Evolutionary conservation across 768 basidiomycete genomes (phyloP), one percentile per base, ranked within the genome.

Genomic region (Hypholoma sublateritium): DNA sequence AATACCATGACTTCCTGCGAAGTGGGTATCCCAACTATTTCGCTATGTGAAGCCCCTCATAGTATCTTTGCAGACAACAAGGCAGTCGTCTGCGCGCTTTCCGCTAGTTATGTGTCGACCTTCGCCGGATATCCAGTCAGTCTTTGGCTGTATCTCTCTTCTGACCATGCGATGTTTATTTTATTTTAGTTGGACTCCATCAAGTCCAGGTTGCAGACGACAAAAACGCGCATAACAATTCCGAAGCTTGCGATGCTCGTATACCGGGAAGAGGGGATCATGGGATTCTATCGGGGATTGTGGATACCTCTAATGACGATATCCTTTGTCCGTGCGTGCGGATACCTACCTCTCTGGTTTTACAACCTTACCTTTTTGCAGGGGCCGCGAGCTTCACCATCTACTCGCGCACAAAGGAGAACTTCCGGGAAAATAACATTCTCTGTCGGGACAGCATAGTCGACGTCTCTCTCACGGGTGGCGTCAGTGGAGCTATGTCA

Each of bases 301-400:
- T 92, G 91, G 85, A 91, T 98, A 64, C 95, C 96, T 46, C 83
- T 98, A 54, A 80, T 94, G 72, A 96, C 95, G 8, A 98, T 98
- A 64, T 94, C 95, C 5, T 93, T 96, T 70, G 95, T 98, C 71
- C 93, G 96, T 87, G 28, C 47, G 48, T 48, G 47, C 28, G 28
- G 28, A 5, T 5, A 5, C 28, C 28, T 49, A 17, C 50, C 55
- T 51, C 47, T 44, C 24, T 55, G 17, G 32, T 50, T 50, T 59
- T 34, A 59, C 41, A 37, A 56, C 37, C 17, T 59, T 21, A 44
- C 22, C 28, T 24, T 9, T 37, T 50, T 49, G 5, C 62, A 94
- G 91, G 92, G 61, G 93, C 94, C 28, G 88, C 91, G 32, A 93
- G 90, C 47, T 95, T 97, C 74, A 91, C 90, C 0, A 94, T 96